Percentiles rank a stretch among this genome's conserved stretches.
phyloP scores from a whole-genome alignment of 352 stramenopile species.

The Phytophthora uliginosa region DNA sequence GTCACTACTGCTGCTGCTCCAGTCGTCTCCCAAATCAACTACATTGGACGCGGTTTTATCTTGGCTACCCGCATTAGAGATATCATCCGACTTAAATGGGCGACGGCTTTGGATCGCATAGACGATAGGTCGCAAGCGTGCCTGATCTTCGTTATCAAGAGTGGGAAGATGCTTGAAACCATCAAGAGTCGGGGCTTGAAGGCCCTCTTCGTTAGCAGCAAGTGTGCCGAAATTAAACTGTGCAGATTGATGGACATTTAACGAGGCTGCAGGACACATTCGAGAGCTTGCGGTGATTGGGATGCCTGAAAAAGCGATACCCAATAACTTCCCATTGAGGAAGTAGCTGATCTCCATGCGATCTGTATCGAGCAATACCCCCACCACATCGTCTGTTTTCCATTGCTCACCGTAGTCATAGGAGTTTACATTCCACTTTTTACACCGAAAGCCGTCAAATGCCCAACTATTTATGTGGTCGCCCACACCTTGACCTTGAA shows the following conservation, averaged over 20 bases:
- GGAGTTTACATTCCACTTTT: conserved; percentile 91
- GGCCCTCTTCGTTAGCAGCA: conserved; percentile 3
- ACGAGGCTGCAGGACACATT: conserved; percentile 85
- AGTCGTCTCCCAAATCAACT: conserved; percentile 7
- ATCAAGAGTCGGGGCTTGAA: background rate
- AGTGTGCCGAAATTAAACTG: conserved; percentile 83
- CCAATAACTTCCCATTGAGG: conserved; percentile 93
- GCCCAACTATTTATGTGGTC: conserved; percentile 93
- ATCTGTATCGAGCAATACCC: conserved; percentile 89
- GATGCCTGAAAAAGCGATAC: conserved; percentile 80
- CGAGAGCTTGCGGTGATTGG: conserved; percentile 49
- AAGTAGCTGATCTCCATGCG: conserved; percentile 90
- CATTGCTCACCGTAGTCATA: conserved; percentile 89
- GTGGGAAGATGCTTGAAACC: conserved; percentile 50
- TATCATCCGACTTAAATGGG: background rate
- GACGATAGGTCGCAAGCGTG: conserved; percentile 53
- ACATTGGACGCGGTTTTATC: conserved; percentile 2
- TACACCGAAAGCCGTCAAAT: conserved; percentile 91
- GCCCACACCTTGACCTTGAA: conserved; percentile 92
- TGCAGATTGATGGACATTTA: conserved; percentile 87
- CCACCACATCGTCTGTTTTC: conserved; percentile 86
- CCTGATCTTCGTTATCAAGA: conserved; percentile 55
- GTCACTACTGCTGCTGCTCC: conserved; percentile 28
- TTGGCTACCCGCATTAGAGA: background rate
- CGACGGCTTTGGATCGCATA: conserved; percentile 18